Evolutionary conservation across 305 asterid species (phyloP), one percentile per base, ranked within the genome.

Genomic region (Withania somnifera): DNA sequence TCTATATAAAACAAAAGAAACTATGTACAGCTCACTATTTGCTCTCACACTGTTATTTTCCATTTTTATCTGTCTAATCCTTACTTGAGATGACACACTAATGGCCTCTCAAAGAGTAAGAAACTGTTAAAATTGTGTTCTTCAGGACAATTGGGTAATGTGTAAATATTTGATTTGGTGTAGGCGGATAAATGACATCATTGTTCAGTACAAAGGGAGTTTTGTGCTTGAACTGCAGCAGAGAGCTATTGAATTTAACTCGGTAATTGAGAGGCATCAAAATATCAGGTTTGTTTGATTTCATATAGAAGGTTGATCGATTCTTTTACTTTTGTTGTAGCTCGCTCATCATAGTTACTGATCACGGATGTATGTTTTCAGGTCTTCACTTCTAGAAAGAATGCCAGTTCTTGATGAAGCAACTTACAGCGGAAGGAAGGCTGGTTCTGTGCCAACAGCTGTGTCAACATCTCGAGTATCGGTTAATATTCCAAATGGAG

Each of bases 371-470:
- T 83, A 61, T 84, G 73, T 81, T 66, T 77, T 83, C 89, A 97
- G 99, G 91, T 84, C 98, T 64, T 85, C 91, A 19, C 87, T 97
- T 84, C 95, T 93, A 80, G 99, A 97, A 87, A 93, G 97, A 87
- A 94, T 94, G 98, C 98, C 99, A 24, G 97, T 91, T 56, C 98
- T 93, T 36, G 99, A 95, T 82, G 99, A 94, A 89, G 93, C 97
- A 82, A 92, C 94, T 63, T 90, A 86, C 84, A 93, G 92, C 22
- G 92, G 96, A 85, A 91, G 97, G 92, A 92, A 89, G 83, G 91
- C 94, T 84, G 97, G 98, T 81, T 94, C 98, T 32, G 73, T 94
- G 63, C 90, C 97, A 53, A 88, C 87, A 88, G 86, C 90, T 78
- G 93, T 87, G 84, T 91, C 98, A 80, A 90, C 98, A 84, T 93